These are phyloP conservation scores for Yamadazyma spencermartinsiae DNA, from an alignment of 1,139 yeast genomes.

Conservation along the genomic window DNA sequence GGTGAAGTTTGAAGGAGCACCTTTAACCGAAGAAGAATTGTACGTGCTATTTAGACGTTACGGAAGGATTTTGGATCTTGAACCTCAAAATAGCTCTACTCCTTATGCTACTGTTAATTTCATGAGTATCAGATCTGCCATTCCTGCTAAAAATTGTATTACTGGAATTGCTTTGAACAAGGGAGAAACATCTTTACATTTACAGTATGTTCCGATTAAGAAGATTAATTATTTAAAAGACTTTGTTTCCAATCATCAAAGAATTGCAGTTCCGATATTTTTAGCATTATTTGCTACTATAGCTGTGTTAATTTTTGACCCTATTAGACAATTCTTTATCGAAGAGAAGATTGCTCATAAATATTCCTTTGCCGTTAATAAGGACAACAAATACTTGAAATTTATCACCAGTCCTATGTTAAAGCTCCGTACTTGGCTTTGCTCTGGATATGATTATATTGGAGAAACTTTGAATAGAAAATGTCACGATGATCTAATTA, in stretches of 20 bases:
- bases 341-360: slow-evolving; percentile 68
- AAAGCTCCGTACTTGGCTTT: slow-evolving; percentile 25
- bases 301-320: slow-evolving; percentile 88
- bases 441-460: slow-evolving; percentile 28
- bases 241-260: slow-evolving; percentile 71
- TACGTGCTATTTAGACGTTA: slow-evolving; percentile 84
- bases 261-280: slow-evolving; percentile 67
- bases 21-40: slow-evolving; percentile 79
- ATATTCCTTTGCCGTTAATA: slow-evolving; percentile 32
- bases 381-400: slow-evolving; percentile 31
- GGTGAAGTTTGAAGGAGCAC: slow-evolving; percentile 71
- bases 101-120: slow-evolving; percentile 58
- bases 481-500: slow-evolving; percentile 20
- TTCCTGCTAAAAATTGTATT: slow-evolving; percentile 87
- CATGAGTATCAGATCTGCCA: slow-evolving; percentile 62
- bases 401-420: slow-evolving; percentile 29
- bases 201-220: slow-evolving; percentile 63
- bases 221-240: slow-evolving; percentile 55
- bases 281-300: slow-evolving; percentile 58
- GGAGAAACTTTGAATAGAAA: slow-evolving; percentile 21
- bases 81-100: slow-evolving; percentile 41
- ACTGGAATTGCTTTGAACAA: slow-evolving; percentile 68
- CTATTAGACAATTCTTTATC: slow-evolving; percentile 81
- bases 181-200: slow-evolving; percentile 60
- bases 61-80: slow-evolving; percentile 77